phyloP scores from a whole-genome alignment of 805 yeast genomes.

The Starmerella gropengiesseri region DNA sequence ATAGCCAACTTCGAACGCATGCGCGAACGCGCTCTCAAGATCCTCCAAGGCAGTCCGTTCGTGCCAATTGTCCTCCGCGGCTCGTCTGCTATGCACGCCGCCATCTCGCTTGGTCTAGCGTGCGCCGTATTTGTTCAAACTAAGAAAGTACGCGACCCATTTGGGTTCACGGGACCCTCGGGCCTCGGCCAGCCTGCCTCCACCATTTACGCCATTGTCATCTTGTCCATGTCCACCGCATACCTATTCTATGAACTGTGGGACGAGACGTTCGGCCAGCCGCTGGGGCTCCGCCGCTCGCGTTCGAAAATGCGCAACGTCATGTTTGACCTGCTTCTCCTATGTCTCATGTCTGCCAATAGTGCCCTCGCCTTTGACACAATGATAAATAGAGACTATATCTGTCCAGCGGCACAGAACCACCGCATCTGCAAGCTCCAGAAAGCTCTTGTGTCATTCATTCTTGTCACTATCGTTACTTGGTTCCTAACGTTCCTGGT shows the following conservation, averaged over 20 bases:
- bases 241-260: conserved; percentile 73
- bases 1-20: conserved; percentile 5
- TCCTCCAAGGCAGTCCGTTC: conserved; percentile 64
- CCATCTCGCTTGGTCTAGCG: conserved; percentile 65
- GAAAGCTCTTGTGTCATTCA: conserved; percentile 62
- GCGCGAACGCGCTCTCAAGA: conserved; percentile 15
- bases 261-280: conserved; percentile 88
- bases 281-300: conserved; percentile 81
- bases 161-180: conserved; percentile 33
- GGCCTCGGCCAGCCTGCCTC: conserved; percentile 40
- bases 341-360: conserved; percentile 82
- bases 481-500: conserved; percentile 84
- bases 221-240: conserved; percentile 64
- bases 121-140: conserved; percentile 36
- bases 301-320: conserved; percentile 69
- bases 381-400: conserved; percentile 28
- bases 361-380: conserved; percentile 77
- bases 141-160: conserved; percentile 13
- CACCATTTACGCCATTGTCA: conserved; percentile 83
- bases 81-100: conserved; percentile 46
- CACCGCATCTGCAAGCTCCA: conserved; percentile 64
- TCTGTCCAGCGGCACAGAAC: conserved; percentile 28
- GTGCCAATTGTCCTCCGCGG: conserved; percentile 68
- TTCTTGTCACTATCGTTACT: conserved; percentile 59
- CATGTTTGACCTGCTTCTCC: conserved; percentile 72